These are phyloP conservation scores for Cercospora janseana DNA, from an alignment of 2,329 filamentous ascomycete species.

Conservation along the genomic window DNA sequence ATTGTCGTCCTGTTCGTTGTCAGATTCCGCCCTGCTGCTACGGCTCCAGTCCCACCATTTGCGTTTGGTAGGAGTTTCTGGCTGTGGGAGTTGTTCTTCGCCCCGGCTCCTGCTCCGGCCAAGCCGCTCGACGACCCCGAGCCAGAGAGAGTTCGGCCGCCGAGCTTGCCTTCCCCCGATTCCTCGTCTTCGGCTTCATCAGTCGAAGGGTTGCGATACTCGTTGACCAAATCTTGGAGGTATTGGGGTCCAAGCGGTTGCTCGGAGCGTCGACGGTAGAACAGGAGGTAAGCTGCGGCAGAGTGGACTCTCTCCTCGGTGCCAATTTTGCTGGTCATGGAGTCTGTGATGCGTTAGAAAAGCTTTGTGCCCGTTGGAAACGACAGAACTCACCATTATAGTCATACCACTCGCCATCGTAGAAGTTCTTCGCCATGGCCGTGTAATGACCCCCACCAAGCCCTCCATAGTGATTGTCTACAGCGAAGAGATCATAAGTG, in stretches of 20 bases:
- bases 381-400: constrained; percentile 77
- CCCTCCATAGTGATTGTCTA: constrained; percentile 93
- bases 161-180: constrained; percentile 81
- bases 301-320: constrained; percentile 44
- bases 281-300: constrained; percentile 82
- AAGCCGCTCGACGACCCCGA: constrained; percentile 89
- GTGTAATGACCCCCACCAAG: constrained; percentile 96
- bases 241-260: constrained; percentile 74
- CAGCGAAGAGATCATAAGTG: constrained; percentile 88
- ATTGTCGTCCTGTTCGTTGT: constrained; percentile 29
- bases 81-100: constrained; percentile 19
- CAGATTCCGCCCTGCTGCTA: constrained; percentile 29
- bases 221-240: constrained; percentile 68
- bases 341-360: constrained; percentile 62
- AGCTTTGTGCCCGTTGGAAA: constrained; percentile 5
- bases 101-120: constrained; percentile 64
- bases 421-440: constrained; percentile 88
- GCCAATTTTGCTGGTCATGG: constrained; percentile 39
- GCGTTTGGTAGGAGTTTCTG: constrained; percentile 15
- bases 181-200: constrained; percentile 45
- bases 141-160: constrained; percentile 73
- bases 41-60: constrained; percentile 27
- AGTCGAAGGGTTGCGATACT: constrained; percentile 57
- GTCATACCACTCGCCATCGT: constrained; percentile 87
- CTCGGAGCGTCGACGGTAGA: constrained; percentile 84